Evolutionary conservation across 495 filamentous ascomycete genomes (phyloP).

Genomic region (Penicillium verhagenii): DNA sequence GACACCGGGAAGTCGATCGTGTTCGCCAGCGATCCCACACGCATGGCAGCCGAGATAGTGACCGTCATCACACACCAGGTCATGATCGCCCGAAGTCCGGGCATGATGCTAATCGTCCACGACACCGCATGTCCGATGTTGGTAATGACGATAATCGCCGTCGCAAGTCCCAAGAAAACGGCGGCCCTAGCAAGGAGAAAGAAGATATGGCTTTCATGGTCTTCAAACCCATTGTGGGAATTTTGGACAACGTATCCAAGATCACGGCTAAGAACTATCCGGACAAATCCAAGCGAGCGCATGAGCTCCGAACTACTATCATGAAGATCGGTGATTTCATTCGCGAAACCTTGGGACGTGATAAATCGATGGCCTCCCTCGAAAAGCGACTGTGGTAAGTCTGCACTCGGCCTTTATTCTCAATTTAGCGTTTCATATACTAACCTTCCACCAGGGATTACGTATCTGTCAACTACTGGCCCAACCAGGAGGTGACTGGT

Average conservation of each 20-base stretch:
- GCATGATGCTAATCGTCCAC: constrained; percentile 34
- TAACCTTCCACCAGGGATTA: constrained; percentile 39
- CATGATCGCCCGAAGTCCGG: constrained; percentile 40
- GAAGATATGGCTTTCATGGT: constrained; percentile 56
- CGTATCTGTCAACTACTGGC: constrained; percentile 49
- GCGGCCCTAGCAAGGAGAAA: constrained; percentile 39
- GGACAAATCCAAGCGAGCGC: constrained; percentile 56
- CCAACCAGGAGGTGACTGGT: constrained; percentile 47
- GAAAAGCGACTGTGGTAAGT: constrained; percentile 51
- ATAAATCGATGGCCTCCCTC: constrained; percentile 35
- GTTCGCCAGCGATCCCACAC: constrained; percentile 49
- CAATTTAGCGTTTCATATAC: background rate
- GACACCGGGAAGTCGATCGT: constrained; percentile 52
- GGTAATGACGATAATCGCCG: constrained; percentile 43
- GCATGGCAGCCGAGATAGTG: constrained; percentile 45
- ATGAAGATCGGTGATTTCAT: constrained; percentile 52
- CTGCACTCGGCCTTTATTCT: background rate
- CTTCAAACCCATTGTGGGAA: constrained; percentile 59
- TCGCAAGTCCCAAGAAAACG: constrained; percentile 43
- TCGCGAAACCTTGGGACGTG: constrained; percentile 32
- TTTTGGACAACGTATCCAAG: constrained; percentile 54
- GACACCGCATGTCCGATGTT: constrained; percentile 40
- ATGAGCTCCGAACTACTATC: constrained; percentile 44
- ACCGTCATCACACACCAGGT: constrained; percentile 46
- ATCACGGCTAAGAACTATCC: constrained; percentile 66